phyloP scores from a whole-genome alignment of 169 alveolate species.

The Plasmodium vivax region DNA sequence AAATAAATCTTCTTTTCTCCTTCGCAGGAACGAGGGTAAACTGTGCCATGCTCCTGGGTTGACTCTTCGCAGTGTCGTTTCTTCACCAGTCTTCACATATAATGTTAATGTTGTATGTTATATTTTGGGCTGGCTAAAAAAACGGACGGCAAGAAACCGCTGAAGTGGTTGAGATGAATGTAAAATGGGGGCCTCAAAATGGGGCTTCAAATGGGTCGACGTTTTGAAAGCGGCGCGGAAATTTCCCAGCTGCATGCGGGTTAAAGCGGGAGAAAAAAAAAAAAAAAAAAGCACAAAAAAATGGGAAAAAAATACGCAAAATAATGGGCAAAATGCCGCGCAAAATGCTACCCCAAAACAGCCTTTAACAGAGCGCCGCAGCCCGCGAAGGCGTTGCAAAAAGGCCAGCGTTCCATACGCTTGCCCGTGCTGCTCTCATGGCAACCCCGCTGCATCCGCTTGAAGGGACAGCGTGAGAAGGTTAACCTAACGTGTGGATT shows the following conservation, averaged over 20 bases:
- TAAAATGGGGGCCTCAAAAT: background rate
- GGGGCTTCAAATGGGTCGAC: background rate
- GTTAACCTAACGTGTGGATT: background rate
- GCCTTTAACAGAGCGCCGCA: background rate
- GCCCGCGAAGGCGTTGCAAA: background rate
- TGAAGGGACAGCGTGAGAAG: background rate
- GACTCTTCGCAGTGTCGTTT: background rate
- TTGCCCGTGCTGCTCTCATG: background rate
- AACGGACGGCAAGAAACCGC: background rate
- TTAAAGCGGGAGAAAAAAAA: background rate
- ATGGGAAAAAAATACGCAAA: background rate
- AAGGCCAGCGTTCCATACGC: background rate
- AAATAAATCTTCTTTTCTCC: background rate
- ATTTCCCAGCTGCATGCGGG: background rate
- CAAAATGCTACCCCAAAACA: background rate
- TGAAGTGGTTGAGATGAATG: background rate
- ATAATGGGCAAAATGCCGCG: no score
- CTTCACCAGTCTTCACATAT: background rate
- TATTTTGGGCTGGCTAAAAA: background rate
- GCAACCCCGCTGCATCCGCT: background rate
- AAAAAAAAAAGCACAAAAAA: background rate
- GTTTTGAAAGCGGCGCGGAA: background rate
- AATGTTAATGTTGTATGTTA: background rate
- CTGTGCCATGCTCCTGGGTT: background rate
- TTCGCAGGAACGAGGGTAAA: background rate